These are phyloP conservation scores for Macroventuria anomochaeta DNA, from an alignment of 2,329 filamentous ascomycete species.

Conservation along the genomic window DNA sequence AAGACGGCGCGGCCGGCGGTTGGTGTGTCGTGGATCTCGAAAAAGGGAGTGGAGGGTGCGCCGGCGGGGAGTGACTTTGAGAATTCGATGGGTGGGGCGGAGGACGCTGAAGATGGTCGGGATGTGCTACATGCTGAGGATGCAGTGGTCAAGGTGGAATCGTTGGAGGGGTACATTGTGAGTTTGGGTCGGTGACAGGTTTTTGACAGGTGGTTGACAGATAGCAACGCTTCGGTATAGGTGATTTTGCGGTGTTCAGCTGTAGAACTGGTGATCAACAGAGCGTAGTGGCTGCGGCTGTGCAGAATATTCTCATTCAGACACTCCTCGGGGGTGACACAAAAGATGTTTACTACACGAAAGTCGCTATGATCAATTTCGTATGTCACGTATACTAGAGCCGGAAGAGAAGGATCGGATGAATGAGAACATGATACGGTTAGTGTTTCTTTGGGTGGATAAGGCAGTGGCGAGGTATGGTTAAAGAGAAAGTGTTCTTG, in stretches of 20 bases:
- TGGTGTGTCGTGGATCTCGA: constrained; percentile 51
- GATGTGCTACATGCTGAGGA: constrained; percentile 24
- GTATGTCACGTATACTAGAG: constrained; percentile 43
- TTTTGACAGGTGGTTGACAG: neutral
- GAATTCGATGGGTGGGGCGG: constrained; percentile 11
- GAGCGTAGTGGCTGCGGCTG: neutral
- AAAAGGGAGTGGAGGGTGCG: constrained; percentile 37
- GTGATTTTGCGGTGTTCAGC: neutral
- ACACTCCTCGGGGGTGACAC: neutral
- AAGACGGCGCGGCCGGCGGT: constrained; percentile 55
- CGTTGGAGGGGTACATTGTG: constrained; percentile 4
- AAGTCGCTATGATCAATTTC: constrained; percentile 32
- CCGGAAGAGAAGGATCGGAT: constrained; percentile 32
- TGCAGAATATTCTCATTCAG: neutral
- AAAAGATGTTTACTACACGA: neutral
- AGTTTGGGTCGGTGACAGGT: neutral
- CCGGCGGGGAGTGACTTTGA: constrained; percentile 27
- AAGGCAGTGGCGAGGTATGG: neutral
- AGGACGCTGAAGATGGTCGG: constrained; percentile 22
- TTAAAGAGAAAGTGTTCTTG: neutral
- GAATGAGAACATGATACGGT: constrained; percentile 32
- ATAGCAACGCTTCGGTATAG: neutral
- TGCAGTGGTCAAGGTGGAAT: constrained; percentile 16
- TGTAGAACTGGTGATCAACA: neutral
- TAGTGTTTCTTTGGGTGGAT: neutral